phyloP scores from a whole-genome alignment of 805 yeast species.

The Ogataea saltuana region DNA sequence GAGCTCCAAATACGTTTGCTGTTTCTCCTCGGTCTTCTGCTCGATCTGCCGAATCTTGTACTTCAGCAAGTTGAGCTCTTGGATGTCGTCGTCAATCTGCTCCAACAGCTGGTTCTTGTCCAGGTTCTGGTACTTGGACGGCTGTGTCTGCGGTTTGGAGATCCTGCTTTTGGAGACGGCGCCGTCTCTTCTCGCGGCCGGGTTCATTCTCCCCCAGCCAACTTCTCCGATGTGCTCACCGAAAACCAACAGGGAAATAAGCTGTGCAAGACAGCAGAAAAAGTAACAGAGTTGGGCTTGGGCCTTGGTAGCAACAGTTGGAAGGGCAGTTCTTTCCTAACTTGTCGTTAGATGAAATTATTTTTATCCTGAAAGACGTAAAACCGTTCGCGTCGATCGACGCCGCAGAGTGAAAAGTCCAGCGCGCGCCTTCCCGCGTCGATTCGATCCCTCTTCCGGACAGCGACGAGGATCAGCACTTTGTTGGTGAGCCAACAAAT shows the following conservation, averaged over 20 bases:
- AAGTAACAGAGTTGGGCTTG: no score
- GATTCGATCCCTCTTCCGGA: no score
- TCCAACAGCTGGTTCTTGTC: slow-evolving; percentile 39
- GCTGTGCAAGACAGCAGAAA: no score
- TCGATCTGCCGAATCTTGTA: slow-evolving; percentile 30
- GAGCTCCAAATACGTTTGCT: slow-evolving; percentile 11
- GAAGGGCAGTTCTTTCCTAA: no score
- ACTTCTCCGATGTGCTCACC: neutral
- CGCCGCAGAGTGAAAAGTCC: no score
- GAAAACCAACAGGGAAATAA: neutral
- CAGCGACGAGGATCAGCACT: no score
- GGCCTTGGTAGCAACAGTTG: no score
- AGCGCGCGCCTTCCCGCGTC: no score
- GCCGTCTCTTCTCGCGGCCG: neutral
- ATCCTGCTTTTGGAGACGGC: neutral
- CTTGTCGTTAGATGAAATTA: no score
- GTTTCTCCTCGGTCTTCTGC: slow-evolving; percentile 16
- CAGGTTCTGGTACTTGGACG: slow-evolving; percentile 29
- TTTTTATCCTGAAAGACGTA: no score
- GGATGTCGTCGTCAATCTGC: slow-evolving; percentile 45
- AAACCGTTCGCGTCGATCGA: no score
- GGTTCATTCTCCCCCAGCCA: neutral
- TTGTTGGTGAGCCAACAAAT: no score
- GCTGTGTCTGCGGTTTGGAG: slow-evolving; percentile 1
- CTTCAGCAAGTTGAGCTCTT: slow-evolving; percentile 40